These are phyloP conservation scores for Diaporthe ampelina DNA, from an alignment of 2,329 filamentous ascomycete species.

Conservation along the genomic window DNA sequence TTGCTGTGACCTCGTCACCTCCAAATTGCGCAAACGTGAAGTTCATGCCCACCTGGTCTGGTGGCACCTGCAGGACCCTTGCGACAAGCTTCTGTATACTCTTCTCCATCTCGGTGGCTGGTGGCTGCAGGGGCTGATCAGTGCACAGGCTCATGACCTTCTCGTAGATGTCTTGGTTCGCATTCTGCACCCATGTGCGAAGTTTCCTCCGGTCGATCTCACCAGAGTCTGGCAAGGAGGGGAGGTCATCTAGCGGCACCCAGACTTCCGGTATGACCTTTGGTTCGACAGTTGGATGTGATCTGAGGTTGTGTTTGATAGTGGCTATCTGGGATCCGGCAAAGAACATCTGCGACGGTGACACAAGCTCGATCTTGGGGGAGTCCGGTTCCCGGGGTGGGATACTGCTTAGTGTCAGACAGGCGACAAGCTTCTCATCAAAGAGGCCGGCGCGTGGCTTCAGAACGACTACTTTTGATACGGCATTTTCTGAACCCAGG, in stretches of 20 bases:
- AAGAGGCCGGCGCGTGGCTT: slow-evolving; percentile 64
- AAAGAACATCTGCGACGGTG: slow-evolving; percentile 55
- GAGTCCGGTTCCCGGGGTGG: slow-evolving; percentile 48
- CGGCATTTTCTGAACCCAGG: slow-evolving; percentile 55
- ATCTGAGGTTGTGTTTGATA: slow-evolving; percentile 54
- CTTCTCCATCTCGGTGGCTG: slow-evolving; percentile 55
- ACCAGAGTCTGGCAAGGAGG: slow-evolving; percentile 53
- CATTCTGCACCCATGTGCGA: slow-evolving; percentile 68
- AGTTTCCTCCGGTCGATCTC: slow-evolving; percentile 59
- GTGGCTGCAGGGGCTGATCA: slow-evolving; percentile 52
- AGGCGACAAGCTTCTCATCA: slow-evolving; percentile 63
- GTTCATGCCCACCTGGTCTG: slow-evolving; percentile 58
- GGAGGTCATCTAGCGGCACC: slow-evolving; percentile 63
- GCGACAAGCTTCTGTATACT: slow-evolving; percentile 56
- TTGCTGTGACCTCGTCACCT: slow-evolving; percentile 56
- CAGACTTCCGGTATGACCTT: slow-evolving; percentile 60
- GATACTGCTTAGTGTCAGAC: slow-evolving; percentile 57
- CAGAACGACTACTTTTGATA: slow-evolving; percentile 59
- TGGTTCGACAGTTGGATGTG: slow-evolving; percentile 52
- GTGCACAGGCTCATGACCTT: slow-evolving; percentile 60
- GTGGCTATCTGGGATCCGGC: slow-evolving; percentile 58
- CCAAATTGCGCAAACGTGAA: slow-evolving; percentile 57
- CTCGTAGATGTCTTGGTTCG: slow-evolving; percentile 60
- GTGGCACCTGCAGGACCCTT: slow-evolving; percentile 55
- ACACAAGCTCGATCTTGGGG: slow-evolving; percentile 53